These are phyloP conservation scores for Arbutus unedo DNA, from an alignment of 148 eudicot species.

Conservation along the genomic window DNA sequence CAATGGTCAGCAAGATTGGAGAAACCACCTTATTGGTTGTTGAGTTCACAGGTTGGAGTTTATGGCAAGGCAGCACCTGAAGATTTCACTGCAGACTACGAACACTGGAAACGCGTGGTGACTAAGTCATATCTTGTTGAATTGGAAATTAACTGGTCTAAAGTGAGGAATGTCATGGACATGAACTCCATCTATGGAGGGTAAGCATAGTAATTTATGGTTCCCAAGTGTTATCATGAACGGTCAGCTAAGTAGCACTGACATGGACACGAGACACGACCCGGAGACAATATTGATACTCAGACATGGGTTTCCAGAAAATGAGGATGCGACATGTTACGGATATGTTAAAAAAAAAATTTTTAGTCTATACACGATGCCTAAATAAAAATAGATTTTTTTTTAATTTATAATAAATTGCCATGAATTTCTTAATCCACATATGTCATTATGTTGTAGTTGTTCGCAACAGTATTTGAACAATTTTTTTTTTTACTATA, in stretches of 20 bases:
- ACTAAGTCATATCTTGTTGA: slow-evolving; percentile 47
- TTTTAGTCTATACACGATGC: too few species aligned
- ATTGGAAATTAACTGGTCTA: slow-evolving; percentile 56
- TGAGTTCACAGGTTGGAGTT: slow-evolving; percentile 49
- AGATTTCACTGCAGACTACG: slow-evolving; percentile 47
- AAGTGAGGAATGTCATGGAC: slow-evolving; percentile 65
- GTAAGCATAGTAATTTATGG: slow-evolving; percentile 32
- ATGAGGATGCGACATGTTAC: not conserved
- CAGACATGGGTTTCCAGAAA: not conserved
- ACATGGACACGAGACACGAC: not conserved
- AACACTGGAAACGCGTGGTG: slow-evolving; percentile 64
- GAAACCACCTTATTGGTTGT: slow-evolving; percentile 57
- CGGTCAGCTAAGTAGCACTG: not conserved
- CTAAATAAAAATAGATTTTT: not conserved
- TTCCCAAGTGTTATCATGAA: not conserved
- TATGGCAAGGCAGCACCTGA: slow-evolving; percentile 66
- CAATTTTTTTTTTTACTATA: not conserved
- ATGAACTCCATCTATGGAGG: slow-evolving; percentile 72
- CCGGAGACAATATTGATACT: not conserved
- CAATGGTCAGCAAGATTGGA: slow-evolving; percentile 49
- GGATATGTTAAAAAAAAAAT: not conserved
- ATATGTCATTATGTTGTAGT: not conserved
- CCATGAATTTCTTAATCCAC: not conserved
- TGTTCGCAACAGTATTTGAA: not conserved
- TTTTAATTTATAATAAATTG: not conserved